Percentiles rank a stretch among this genome's conserved stretches.
phyloP scores from a whole-genome alignment of 805 yeast genomes.

The Kodamaea jinghongensis region DNA sequence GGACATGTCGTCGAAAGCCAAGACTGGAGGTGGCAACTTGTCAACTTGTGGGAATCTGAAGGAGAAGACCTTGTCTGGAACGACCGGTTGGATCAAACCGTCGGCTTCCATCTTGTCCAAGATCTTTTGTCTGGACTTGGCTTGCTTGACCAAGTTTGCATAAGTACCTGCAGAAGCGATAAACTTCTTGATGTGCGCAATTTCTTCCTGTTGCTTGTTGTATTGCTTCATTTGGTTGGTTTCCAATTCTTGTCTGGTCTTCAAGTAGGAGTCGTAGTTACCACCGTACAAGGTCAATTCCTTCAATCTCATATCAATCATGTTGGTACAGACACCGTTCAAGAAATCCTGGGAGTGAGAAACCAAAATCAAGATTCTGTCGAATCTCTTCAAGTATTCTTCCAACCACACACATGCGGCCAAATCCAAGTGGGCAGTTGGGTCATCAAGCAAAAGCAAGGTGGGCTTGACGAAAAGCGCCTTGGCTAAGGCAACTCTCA shows the following conservation, averaged over 20 bases:
- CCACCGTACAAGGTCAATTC: constrained; percentile 82
- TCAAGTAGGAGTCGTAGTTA: constrained; percentile 95
- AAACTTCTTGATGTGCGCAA: constrained; percentile 95
- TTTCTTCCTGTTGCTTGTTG: constrained; percentile 97
- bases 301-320: constrained; percentile 95
- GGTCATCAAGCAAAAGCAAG: constrained; percentile 90
- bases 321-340: constrained; percentile 96
- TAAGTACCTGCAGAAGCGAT: constrained; percentile 99
- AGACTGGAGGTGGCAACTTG: constrained; percentile 97
- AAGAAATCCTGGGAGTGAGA: constrained; percentile 99
- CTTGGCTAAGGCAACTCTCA: constrained; percentile 98
- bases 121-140: constrained; percentile 98
- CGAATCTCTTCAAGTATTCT: constrained; percentile 93
- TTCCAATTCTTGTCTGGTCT: constrained; percentile 92
- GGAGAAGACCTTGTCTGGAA: constrained; percentile 87
- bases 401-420: constrained; percentile 99
- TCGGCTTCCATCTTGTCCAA: constrained; percentile 99
- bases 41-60: constrained; percentile 95
- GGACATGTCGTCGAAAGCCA: constrained; percentile 92
- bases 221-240: constrained; percentile 98
- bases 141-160: constrained; percentile 97
- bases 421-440: constrained; percentile 98
- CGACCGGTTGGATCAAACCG: constrained; percentile 91
- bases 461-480: constrained; percentile 98
- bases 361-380: constrained; percentile 87